A percentile compares a stretch with the other conserved stretches of the same genome.
phyloP scores from a whole-genome alignment of 192 early-diverging fungal genomes.

The Pecoramyces ruminantium region DNA sequence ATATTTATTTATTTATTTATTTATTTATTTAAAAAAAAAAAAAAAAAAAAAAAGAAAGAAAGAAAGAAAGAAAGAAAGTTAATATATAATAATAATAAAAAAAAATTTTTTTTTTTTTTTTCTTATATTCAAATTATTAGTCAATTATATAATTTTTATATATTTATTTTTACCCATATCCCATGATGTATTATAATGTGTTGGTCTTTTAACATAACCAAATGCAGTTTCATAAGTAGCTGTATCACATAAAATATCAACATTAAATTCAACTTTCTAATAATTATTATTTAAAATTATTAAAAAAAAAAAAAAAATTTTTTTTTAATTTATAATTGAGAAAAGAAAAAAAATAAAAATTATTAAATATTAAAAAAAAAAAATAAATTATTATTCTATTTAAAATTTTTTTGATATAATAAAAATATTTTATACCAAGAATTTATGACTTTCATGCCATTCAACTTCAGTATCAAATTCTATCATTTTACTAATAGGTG shows the following conservation, averaged over 20 bases:
- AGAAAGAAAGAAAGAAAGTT: no score
- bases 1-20: no score
- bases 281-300: not conserved
- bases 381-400: no score
- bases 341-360: no score
- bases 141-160: no score
- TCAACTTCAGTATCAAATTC: slow-evolving; percentile 81
- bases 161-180: slow-evolving; percentile 46
- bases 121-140: no score
- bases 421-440: slow-evolving; percentile 35
- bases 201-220: slow-evolving; percentile 78
- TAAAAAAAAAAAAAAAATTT: not conserved
- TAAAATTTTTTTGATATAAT: not conserved
- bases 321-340: not conserved
- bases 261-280: slow-evolving; percentile 81
- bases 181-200: slow-evolving; percentile 89
- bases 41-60: no score
- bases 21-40: no score
- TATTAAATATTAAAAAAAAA: no score
- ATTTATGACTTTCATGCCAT: slow-evolving; percentile 81
- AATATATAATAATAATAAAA: no score
- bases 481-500: slow-evolving; percentile 46
- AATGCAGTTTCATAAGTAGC: slow-evolving; percentile 95
- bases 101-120: no score
- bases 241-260: slow-evolving; percentile 63